A percentile compares a stretch with the other conserved stretches of the same genome.
These are phyloP conservation scores for Leishmania gerbilli DNA, from an alignment of 208 protist genomes.

Conservation along the genomic window DNA sequence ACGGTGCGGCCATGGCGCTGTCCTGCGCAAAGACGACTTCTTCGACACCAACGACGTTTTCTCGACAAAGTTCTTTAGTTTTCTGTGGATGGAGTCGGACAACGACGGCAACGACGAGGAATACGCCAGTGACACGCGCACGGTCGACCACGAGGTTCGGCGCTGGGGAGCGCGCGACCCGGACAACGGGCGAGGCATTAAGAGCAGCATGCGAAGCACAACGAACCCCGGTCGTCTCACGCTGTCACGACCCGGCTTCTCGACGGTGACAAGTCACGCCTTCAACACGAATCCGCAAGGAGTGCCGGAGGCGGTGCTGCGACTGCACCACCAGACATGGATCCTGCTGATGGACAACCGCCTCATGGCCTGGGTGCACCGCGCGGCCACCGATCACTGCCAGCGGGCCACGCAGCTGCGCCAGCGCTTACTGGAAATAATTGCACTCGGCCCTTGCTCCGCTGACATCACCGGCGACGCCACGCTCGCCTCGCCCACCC, in stretches of 20 bases:
- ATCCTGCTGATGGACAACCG: slow-evolving; percentile 87
- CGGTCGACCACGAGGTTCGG: neutral
- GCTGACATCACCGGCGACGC: neutral
- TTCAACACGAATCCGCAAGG: slow-evolving; percentile 39
- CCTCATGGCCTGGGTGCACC: slow-evolving; percentile 84
- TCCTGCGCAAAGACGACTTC: slow-evolving; percentile 34
- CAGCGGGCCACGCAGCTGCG: slow-evolving; percentile 64
- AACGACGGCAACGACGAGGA: slow-evolving; percentile 14
- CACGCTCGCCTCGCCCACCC: neutral
- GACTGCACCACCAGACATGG: slow-evolving; percentile 81
- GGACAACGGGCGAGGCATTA: neutral
- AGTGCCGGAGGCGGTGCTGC: slow-evolving; percentile 43
- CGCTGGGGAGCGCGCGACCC: neutral
- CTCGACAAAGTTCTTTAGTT: slow-evolving; percentile 60
- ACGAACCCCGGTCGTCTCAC: neutral
- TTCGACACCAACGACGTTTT: slow-evolving; percentile 61
- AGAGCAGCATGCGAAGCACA: neutral
- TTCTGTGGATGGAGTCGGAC: slow-evolving; percentile 33
- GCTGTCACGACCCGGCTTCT: slow-evolving; percentile 9
- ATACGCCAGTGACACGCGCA: neutral
- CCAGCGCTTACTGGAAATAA: slow-evolving; percentile 73
- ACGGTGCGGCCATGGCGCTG: slow-evolving; percentile 17
- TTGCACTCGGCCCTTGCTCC: slow-evolving; percentile 26
- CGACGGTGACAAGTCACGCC: neutral
- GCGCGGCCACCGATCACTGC: slow-evolving; percentile 65